Evolutionary conservation across 345 rosid genomes (phyloP).

Genomic region (Salix viminalis): DNA sequence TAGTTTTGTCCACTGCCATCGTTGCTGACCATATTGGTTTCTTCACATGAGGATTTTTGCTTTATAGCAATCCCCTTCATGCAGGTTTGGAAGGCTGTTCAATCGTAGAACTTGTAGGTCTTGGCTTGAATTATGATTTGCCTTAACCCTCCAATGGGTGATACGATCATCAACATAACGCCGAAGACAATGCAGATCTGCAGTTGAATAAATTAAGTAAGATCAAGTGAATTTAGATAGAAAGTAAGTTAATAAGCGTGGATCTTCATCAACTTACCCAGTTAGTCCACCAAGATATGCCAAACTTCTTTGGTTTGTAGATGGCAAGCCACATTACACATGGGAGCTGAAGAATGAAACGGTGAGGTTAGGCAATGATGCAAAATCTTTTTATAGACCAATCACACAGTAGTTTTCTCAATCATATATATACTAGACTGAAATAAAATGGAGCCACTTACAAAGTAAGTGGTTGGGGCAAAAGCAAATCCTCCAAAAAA

Average conservation of each 20-base stretch:
- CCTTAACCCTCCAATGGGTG: constrained; percentile 31
- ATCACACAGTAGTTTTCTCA: not conserved
- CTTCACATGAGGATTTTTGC: not conserved
- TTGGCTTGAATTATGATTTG: constrained; percentile 23
- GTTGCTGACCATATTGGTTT: not conserved
- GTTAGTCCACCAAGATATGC: constrained; percentile 31
- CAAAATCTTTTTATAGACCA: not conserved
- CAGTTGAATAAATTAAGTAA: not conserved
- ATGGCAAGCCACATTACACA: constrained; percentile 29
- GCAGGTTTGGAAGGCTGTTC: not conserved
- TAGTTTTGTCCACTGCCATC: not conserved
- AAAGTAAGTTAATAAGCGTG: not conserved
- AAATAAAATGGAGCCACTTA: constrained; percentile 2
- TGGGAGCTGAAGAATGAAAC: constrained; percentile 21
- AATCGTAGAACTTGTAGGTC: constrained; percentile 20
- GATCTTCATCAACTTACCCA: constrained; percentile 16
- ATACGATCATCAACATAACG: constrained; percentile 15
- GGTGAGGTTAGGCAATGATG: not conserved
- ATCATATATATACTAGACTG: too few species aligned
- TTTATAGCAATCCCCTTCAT: not conserved
- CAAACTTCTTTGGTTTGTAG: constrained; percentile 22
- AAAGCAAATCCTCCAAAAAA: constrained; percentile 36
- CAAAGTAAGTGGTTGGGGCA: constrained; percentile 32
- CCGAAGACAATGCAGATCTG: constrained; percentile 31
- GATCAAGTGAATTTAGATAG: not conserved